Conservation (phyloP, 2,329 filamentous ascomycete genomes). For the Periconia sp. region DNA sequence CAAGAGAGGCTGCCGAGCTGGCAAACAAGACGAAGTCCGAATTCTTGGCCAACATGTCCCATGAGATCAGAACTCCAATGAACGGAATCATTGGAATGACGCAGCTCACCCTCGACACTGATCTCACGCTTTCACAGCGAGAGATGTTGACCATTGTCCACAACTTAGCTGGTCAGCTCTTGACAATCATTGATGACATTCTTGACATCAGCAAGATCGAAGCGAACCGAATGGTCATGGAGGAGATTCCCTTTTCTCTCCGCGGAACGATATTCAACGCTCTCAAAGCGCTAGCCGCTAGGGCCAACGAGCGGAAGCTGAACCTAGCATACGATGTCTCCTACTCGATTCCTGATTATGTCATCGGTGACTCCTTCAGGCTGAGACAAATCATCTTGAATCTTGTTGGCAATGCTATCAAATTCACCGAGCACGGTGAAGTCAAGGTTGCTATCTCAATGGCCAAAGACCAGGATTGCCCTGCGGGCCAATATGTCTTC, state of each 20-base stretch:
- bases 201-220: conserved; percentile 79
- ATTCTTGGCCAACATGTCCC: conserved; percentile 98
- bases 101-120: conserved; percentile 89
- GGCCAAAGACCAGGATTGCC: conserved; percentile 69
- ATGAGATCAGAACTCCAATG: conserved; percentile 97
- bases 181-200: conserved; percentile 92
- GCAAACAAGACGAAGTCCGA: conserved; percentile 99
- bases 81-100: conserved; percentile 99
- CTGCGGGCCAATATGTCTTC: conserved; percentile 82
- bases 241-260: conserved; percentile 95
- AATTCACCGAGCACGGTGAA: conserved; percentile 96
- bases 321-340: conserved; percentile 94
- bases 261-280: conserved; percentile 96
- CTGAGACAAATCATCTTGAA: conserved; percentile 96
- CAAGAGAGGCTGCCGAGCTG: conserved; percentile 92
- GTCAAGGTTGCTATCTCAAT: conserved; percentile 91
- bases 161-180: conserved; percentile 90
- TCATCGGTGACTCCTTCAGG: conserved; percentile 95
- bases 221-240: conserved; percentile 96
- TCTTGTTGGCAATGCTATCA: conserved; percentile 96
- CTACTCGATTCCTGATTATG: conserved; percentile 90
- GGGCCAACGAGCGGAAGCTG: conserved; percentile 93
- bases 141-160: conserved; percentile 99
- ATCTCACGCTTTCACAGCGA: conserved; percentile 91
- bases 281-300: conserved; percentile 93